Evolutionary conservation across 345 rosid species (phyloP).

Genomic region (Heritiera littoralis): DNA sequence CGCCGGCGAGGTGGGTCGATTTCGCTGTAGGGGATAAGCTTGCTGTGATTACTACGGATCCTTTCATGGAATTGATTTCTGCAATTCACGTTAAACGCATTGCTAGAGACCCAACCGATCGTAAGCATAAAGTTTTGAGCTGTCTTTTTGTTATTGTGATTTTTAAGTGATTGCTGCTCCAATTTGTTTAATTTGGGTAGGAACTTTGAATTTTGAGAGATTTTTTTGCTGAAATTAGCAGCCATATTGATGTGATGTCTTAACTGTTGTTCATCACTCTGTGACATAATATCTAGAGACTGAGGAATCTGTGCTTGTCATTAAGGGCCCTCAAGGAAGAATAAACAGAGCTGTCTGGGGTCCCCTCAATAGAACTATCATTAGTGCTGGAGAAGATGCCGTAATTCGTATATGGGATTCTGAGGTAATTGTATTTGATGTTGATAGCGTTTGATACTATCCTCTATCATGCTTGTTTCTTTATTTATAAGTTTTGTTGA

Average conservation of each 20-base stretch:
- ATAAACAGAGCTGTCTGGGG: slow-evolving; percentile 98
- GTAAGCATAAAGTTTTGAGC: slow-evolving; percentile 41
- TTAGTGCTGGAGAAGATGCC: slow-evolving; percentile 91
- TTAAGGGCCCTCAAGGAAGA: slow-evolving; percentile 78
- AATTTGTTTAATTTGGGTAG: neutral
- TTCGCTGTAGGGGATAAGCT: slow-evolving; percentile 83
- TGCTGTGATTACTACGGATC: slow-evolving; percentile 88
- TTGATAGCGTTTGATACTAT: neutral
- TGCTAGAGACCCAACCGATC: slow-evolving; percentile 61
- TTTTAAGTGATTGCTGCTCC: neutral
- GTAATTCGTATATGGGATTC: slow-evolving; percentile 86
- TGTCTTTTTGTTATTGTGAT: neutral
- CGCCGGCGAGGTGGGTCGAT: slow-evolving; percentile 89
- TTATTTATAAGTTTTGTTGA: neutral
- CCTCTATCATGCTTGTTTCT: neutral
- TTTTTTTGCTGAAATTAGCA: too few relatives aligned
- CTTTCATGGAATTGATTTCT: slow-evolving; percentile 87
- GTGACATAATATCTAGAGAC: slow-evolving; percentile 44
- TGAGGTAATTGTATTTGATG: slow-evolving; percentile 50
- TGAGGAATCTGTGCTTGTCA: slow-evolving; percentile 61
- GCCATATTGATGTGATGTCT: neutral
- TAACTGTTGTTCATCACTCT: neutral
- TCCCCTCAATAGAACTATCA: slow-evolving; percentile 72
- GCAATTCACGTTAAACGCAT: slow-evolving; percentile 87
- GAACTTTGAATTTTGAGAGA: too few relatives aligned